Evolutionary conservation across 306 rosid species (phyloP), one percentile per base, ranked within the genome.

Genomic region (Pterocarpus santalinus): DNA sequence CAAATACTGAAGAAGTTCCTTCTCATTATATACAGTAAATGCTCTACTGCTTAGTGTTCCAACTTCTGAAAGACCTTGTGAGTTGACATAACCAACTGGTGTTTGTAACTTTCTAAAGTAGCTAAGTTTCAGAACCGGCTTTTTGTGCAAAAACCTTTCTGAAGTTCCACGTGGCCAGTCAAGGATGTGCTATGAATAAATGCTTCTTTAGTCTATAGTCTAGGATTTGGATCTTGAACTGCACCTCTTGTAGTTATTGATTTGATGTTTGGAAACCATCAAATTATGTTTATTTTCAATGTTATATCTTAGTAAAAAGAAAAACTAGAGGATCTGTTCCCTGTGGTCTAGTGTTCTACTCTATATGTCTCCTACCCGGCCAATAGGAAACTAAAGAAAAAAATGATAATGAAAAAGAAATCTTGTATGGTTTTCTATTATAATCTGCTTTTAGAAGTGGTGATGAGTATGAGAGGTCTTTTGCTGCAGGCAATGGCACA

Each of bases 401-500:
- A 28, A 10, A 80, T 61, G 41, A 64, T 49, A 2, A 16, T 9
- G 15, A 47, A 69, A 28, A 47, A 12, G 2, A 69, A 38, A 28
- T 0, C 5, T 14, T 7, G 8, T 69, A 52, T 63, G 57, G 28
- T 17, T 67, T 65, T 64, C 43, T 15, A 28, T 22, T 12, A 38
- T 60, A 7, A 73, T 61, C 13, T 69, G 53, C 68, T 69, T 35
- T 51, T 44, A 9, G 7, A 64, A 47, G 16, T 2, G 44, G 65
- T 11, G 55, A 78, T 56, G n/a, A 70, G 81, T 10, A 17, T 32
- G 52, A 77, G 53, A 55, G 78, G 12, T 73, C 49, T 56, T 80
- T 81, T 69, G 56, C 36, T 77, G 63, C 88, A 92, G 98, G 98
- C 98, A 85, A 82, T 95, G 97, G 98, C 98, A 58, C 98, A 95